These are phyloP conservation scores for Botrytis fragariae DNA, from an alignment of 2,329 filamentous ascomycete genomes.

Conservation along the genomic window DNA sequence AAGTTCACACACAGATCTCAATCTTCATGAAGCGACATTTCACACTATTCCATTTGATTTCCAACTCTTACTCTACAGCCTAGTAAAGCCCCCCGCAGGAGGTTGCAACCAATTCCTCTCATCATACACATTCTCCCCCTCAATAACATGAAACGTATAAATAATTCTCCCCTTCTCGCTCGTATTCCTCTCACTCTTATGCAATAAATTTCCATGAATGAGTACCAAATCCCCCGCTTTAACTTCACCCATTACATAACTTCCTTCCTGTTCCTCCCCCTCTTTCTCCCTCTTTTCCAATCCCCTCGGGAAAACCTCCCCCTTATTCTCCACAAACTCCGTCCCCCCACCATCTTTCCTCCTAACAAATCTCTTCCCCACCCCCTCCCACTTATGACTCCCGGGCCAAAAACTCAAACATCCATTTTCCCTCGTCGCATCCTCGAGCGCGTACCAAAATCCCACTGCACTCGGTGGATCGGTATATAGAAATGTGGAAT, in stretches of 20 bases:
- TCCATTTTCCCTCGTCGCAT: constrained; percentile 81
- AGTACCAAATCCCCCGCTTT: constrained; percentile 87
- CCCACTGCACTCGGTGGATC: constrained; percentile 84
- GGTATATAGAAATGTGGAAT: constrained; percentile 90
- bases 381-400: constrained; percentile 70
- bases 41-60: neutral
- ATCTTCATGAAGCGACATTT: neutral
- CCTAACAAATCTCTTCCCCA: constrained; percentile 74
- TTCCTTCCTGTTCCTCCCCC: constrained; percentile 38
- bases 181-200: constrained; percentile 92
- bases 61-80: constrained; percentile 26
- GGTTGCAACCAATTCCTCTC: constrained; percentile 91
- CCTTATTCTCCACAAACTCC: constrained; percentile 69
- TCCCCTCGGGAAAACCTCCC: constrained; percentile 59
- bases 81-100: constrained; percentile 70
- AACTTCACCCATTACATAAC: constrained; percentile 80
- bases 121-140: constrained; percentile 78
- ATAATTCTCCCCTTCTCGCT: constrained; percentile 87
- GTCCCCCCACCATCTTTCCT: constrained; percentile 54
- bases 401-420: constrained; percentile 84
- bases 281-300: constrained; percentile 45
- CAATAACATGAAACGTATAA: constrained; percentile 97
- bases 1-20: neutral
- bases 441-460: constrained; percentile 97
- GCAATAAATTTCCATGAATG: constrained; percentile 92